phyloP scores from a whole-genome alignment of 768 basidiomycete genomes.

The Sistotremastrum suecicum region DNA sequence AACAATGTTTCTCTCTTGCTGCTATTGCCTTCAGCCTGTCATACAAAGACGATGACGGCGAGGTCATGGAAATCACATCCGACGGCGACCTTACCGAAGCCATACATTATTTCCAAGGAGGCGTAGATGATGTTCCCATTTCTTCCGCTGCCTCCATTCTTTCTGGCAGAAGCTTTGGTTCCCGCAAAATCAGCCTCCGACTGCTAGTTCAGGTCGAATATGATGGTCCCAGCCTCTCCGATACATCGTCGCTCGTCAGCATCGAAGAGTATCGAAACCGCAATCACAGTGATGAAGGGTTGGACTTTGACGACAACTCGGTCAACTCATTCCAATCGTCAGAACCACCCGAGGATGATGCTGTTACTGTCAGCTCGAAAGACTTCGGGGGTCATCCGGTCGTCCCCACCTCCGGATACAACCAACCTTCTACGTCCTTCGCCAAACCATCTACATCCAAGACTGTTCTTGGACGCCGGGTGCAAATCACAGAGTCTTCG shows the following conservation, averaged over 20 bases:
- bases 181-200: constrained; percentile 60
- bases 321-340: too few species aligned
- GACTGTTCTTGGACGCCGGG: too few species aligned
- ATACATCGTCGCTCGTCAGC: constrained; percentile 71
- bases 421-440: too few species aligned
- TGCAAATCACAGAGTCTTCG: too few species aligned
- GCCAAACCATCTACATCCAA: too few species aligned
- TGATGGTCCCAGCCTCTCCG: constrained; percentile 83
- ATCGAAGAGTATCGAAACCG: constrained; percentile 54
- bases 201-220: constrained; percentile 76
- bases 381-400: constrained; percentile 25
- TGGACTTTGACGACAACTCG: too few species aligned
- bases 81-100: constrained; percentile 77
- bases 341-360: constrained; percentile 44
- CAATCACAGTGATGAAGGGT: constrained; percentile 39
- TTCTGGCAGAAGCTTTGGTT: constrained; percentile 47
- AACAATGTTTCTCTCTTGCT: constrained; percentile 68
- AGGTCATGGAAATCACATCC: constrained; percentile 49
- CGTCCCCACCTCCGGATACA: too few species aligned
- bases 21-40: constrained; percentile 57
- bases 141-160: constrained; percentile 65
- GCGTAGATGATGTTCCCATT: constrained; percentile 53
- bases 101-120: constrained; percentile 72
- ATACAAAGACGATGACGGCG: constrained; percentile 84
- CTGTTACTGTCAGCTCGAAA: constrained; percentile 61